Evolutionary conservation across 2,329 filamentous ascomycete genomes (phyloP).

Genomic region (Aspergillus oerlinghausenensis): DNA sequence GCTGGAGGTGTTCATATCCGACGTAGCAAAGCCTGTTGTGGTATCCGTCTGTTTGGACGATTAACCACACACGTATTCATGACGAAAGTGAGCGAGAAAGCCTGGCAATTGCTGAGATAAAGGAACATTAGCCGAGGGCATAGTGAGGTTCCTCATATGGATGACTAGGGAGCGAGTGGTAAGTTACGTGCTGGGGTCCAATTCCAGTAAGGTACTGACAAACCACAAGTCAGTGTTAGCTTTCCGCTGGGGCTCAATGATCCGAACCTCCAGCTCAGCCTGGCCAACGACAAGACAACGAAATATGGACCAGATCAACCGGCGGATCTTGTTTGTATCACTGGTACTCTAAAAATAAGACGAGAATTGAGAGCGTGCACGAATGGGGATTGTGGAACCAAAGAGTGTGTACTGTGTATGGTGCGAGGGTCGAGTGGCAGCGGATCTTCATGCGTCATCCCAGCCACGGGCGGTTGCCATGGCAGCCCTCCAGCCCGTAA

Average conservation of each 20-base stretch:
- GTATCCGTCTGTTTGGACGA: neutral
- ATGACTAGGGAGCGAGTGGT: too few relatives aligned
- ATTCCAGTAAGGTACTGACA: neutral
- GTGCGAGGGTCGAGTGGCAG: constrained; percentile 2
- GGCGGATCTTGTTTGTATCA: neutral
- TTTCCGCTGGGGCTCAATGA: neutral
- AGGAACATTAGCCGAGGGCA: neutral
- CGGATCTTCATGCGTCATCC: constrained; percentile 11
- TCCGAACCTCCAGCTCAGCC: neutral
- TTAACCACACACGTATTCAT: neutral
- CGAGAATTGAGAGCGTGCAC: neutral
- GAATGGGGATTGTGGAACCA: constrained; percentile 1
- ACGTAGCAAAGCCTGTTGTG: neutral
- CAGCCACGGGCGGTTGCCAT: constrained; percentile 30
- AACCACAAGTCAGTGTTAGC: neutral
- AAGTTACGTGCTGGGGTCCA: neutral
- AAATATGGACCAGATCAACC: neutral
- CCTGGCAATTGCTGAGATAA: neutral
- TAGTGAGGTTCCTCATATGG: neutral
- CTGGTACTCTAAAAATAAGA: constrained; percentile 13
- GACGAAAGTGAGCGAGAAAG: neutral
- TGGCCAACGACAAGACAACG: neutral
- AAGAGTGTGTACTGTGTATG: too few relatives aligned
- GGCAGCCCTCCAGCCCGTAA: constrained; percentile 34
- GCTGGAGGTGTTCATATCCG: neutral